A percentile compares a stretch with the other conserved stretches of the same genome.
These are phyloP conservation scores for Candida sp. DNA, from an alignment of 1,139 yeast species.

Conservation along the genomic window DNA sequence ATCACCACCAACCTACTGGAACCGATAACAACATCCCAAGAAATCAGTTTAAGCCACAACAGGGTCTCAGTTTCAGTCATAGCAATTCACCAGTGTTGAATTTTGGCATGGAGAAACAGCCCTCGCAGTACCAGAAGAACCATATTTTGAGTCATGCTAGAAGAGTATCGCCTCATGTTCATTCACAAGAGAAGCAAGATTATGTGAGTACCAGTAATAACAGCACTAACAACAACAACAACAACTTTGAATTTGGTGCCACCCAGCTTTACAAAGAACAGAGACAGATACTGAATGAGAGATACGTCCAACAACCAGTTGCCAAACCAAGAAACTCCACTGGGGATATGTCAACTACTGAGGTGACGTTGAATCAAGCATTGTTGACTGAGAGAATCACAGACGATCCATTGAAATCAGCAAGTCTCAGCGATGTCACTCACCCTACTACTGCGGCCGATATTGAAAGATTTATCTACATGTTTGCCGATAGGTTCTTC, in stretches of 20 bases:
- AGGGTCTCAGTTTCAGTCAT: slow-evolving; percentile 26
- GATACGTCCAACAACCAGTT: not conserved
- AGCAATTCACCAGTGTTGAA: slow-evolving; percentile 7
- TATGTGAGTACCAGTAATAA: not conserved
- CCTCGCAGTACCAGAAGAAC: slow-evolving; percentile 5
- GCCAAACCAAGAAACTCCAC: not conserved
- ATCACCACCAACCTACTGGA: slow-evolving; percentile 6
- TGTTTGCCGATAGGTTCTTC: slow-evolving; percentile 54
- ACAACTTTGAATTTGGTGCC: not conserved
- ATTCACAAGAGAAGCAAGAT: not conserved
- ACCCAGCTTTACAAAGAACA: not conserved
- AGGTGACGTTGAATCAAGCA: slow-evolving; percentile 1
- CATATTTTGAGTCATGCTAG: not conserved
- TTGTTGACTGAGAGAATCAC: slow-evolving; percentile 5
- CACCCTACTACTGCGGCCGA: slow-evolving; percentile 39
- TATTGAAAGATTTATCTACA: slow-evolving; percentile 51
- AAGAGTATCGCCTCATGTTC: not conserved
- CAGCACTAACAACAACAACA: not conserved
- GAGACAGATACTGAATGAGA: not conserved
- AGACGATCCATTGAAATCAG: not conserved
- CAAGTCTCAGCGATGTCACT: slow-evolving; percentile 13
- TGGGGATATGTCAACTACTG: slow-evolving; percentile 6
- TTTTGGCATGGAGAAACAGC: slow-evolving; percentile 7
- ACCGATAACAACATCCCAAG: slow-evolving; percentile 14
- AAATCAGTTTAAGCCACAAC: slow-evolving; percentile 35